Conservation (phyloP, 805 yeast genomes). For the Metschnikowia kofuensis region DNA sequence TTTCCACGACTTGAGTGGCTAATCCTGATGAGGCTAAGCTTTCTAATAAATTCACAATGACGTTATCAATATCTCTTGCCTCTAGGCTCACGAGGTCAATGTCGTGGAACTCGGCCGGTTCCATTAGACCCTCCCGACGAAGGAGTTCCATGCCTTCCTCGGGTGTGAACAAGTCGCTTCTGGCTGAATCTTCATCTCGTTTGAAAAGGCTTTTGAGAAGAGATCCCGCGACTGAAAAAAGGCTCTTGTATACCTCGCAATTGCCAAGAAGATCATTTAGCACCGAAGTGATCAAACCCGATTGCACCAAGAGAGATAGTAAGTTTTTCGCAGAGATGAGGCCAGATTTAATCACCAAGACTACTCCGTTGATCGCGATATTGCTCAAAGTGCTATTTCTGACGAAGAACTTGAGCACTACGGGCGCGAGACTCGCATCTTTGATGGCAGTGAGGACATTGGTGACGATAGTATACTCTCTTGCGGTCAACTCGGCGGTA, state of each 20-base stretch:
- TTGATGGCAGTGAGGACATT: slow-evolving; percentile 36
- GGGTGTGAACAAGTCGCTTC: neutral
- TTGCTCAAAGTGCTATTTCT: slow-evolving; percentile 24
- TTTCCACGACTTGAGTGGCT: slow-evolving; percentile 36
- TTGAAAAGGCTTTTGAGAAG: slow-evolving; percentile 16
- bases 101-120: slow-evolving; percentile 5
- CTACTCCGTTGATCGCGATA: slow-evolving; percentile 20
- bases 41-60: slow-evolving; percentile 36
- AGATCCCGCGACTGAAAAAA: slow-evolving; percentile 31
- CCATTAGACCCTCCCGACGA: slow-evolving; percentile 14
- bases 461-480: slow-evolving; percentile 42
- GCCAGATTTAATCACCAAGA: slow-evolving; percentile 30
- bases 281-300: slow-evolving; percentile 33
- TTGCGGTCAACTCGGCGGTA: slow-evolving; percentile 26
- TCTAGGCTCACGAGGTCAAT: slow-evolving; percentile 3
- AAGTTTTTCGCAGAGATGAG: slow-evolving; percentile 30
- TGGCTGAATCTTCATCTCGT: slow-evolving; percentile 6
- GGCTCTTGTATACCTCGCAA: slow-evolving; percentile 35
- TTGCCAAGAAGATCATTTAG: slow-evolving; percentile 36
- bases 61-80: slow-evolving; percentile 23
- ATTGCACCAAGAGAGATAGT: slow-evolving; percentile 35
- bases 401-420: slow-evolving; percentile 32
- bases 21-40: slow-evolving; percentile 43
- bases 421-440: slow-evolving; percentile 35
- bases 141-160: slow-evolving; percentile 16